These are phyloP conservation scores for Thuidium tamariscinum DNA, from an alignment of 225 moss, liverwort and hornwort genomes.

Conservation along the genomic window DNA sequence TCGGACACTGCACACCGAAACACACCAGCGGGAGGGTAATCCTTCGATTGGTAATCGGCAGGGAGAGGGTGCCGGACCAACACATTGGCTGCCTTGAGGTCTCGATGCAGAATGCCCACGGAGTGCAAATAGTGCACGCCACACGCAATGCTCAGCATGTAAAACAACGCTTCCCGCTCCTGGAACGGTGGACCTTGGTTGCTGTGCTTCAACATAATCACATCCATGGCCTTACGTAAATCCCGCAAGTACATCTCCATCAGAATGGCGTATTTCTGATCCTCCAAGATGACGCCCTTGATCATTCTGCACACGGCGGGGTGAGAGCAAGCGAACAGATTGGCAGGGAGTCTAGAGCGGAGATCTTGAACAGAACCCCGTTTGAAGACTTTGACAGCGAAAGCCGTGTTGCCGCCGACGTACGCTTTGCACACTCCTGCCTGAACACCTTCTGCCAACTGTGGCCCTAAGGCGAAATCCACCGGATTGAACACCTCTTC, in stretches of 20 bases:
- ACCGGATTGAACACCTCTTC: not conserved
- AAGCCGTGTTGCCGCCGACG: not conserved
- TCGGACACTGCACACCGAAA: not conserved
- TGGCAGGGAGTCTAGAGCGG: not conserved
- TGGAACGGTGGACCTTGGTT: not conserved
- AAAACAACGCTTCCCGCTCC: not conserved
- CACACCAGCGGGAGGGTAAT: not conserved
- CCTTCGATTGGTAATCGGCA: not conserved
- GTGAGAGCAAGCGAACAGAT: not conserved
- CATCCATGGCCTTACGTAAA: not conserved
- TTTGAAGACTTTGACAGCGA: not conserved
- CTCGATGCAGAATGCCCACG: not conserved
- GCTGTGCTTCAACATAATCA: not conserved
- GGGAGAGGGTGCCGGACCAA: not conserved
- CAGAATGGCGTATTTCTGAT: not conserved
- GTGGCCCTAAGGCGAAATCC: not conserved
- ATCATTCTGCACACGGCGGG: conserved; percentile 1
- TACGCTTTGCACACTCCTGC: not conserved
- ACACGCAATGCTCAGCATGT: conserved; percentile 1
- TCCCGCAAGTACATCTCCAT: conserved; percentile 1
- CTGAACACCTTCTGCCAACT: not conserved
- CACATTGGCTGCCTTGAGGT: conserved; percentile 2
- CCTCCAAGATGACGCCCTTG: not conserved
- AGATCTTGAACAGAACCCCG: not conserved
- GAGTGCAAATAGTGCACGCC: not conserved